phyloP scores from a whole-genome alignment of 495 filamentous ascomycete genomes.

The Tuber indicum region DNA sequence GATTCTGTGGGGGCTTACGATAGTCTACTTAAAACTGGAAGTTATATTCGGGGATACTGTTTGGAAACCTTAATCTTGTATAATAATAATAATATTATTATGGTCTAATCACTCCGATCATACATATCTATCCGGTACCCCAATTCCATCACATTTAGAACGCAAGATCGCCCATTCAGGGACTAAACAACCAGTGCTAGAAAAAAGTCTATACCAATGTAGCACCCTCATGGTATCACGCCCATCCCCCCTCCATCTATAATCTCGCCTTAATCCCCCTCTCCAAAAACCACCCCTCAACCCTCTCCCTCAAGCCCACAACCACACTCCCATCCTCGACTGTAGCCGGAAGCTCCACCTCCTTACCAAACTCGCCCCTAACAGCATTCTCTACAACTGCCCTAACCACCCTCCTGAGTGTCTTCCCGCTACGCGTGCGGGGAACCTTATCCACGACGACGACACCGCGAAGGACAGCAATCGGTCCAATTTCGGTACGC shows the following conservation, averaged over 20 bases:
- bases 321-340: conserved; percentile 52
- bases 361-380: conserved; percentile 48
- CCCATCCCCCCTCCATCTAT: conserved; percentile 37
- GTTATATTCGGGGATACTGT: background rate
- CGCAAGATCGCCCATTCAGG: background rate
- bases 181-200: background rate
- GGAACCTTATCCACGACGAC: conserved; percentile 81
- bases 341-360: conserved; percentile 50
- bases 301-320: conserved; percentile 47
- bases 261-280: conserved; percentile 54
- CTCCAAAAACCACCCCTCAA: conserved; percentile 50
- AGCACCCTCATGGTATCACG: background rate
- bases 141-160: background rate
- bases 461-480: conserved; percentile 75
- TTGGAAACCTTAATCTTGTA: background rate
- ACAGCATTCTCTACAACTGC: conserved; percentile 69
- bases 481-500: conserved; percentile 77
- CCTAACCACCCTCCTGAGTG: conserved; percentile 67
- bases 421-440: conserved; percentile 85
- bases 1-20: background rate
- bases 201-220: background rate
- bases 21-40: background rate
- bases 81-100: background rate
- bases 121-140: background rate
- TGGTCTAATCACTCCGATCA: background rate